Evolutionary conservation across 768 basidiomycete species (phyloP), one percentile per base, ranked within the genome.

Genomic region (Lactarius hengduanensis): DNA sequence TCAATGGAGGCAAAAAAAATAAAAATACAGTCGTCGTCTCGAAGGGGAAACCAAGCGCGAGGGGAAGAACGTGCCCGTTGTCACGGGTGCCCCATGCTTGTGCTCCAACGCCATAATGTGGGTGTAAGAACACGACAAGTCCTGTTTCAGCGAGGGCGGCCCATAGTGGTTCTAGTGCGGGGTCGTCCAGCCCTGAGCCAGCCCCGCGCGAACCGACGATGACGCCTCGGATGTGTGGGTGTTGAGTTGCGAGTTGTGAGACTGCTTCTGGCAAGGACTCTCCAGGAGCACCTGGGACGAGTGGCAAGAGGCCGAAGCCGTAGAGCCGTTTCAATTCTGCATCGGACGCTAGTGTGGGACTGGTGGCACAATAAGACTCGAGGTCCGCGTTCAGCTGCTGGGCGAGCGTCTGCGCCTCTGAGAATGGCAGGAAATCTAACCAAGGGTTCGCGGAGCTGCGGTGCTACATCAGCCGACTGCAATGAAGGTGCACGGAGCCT

Each of bases 31-130:
- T 87, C 4, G 94, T 94, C 20, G 93, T 95, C 78, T 95, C 94
- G 72, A 95, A 89, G 3, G 93, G 93, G 76, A 96, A 95, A 1
- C 94, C 93, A 18, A 94, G 81, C 0, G 92, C 91, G 60, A 95
- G 83, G 2, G 92, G 90, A 34, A 96, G 84, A 45, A 94, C 94
- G 69, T 95, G 94, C 0, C 94, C 94, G 70, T 95, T 94, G 50
- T 87, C 83, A 66, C 80, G 84, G 63, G 86, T 82, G 1, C 92
- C 92, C 83, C 90, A 95, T 4, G 84, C 85, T 55, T 82, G 82
- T n/a, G 77, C 77, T 70, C 88, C 88, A 28, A 95, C 84, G 13
- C 91, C 91, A 73, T 94, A 94, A 74, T 95, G 93, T 9, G 92
- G 92, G 71, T 94, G 92, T 36, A 95, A 74, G 78, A 95, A 95